These are phyloP conservation scores for Aspergillus clavatus DNA, from an alignment of 2,329 filamentous ascomycete genomes.

Conservation along the genomic window DNA sequence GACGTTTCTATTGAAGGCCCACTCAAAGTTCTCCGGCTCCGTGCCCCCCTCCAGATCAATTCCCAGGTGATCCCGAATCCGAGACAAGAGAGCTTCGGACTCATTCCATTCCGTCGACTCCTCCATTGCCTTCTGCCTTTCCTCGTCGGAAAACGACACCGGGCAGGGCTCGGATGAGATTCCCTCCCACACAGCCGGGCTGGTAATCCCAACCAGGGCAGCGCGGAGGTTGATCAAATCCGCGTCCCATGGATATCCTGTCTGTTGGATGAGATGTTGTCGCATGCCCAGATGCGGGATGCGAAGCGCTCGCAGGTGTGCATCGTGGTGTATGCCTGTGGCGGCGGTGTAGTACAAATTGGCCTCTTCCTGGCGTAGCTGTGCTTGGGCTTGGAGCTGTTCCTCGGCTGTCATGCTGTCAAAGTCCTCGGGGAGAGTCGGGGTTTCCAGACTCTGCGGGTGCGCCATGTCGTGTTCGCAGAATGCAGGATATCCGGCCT, in stretches of 20 bases:
- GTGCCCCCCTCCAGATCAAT: constrained; percentile 25
- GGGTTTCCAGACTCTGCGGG: constrained; percentile 22
- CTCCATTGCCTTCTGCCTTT: constrained; percentile 16
- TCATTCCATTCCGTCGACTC: constrained; percentile 25
- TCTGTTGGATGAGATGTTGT: constrained; percentile 25
- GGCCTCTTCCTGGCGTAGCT: constrained; percentile 21
- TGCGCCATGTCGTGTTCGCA: constrained; percentile 22
- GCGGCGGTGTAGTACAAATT: constrained; percentile 29
- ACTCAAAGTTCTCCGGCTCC: constrained; percentile 22
- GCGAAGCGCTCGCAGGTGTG: constrained; percentile 19
- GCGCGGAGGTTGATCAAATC: constrained; percentile 26
- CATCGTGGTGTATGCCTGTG: constrained; percentile 21
- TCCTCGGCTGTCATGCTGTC: constrained; percentile 17
- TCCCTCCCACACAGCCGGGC: constrained; percentile 27
- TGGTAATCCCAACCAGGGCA: constrained; percentile 22
- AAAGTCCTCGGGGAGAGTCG: constrained; percentile 22
- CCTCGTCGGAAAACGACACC: constrained; percentile 18
- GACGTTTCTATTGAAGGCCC: constrained; percentile 15
- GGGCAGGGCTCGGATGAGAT: constrained; percentile 31
- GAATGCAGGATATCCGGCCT: constrained; percentile 25
- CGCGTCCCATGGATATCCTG: constrained; percentile 25
- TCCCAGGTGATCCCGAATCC: constrained; percentile 17
- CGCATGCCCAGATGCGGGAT: constrained; percentile 21
- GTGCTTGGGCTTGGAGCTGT: constrained; percentile 16
- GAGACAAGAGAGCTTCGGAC: constrained; percentile 19